Evolutionary conservation across 208 protist genomes (phyloP), one percentile per base, ranked within the genome.

Genomic region (Crithidia fasciculata): DNA sequence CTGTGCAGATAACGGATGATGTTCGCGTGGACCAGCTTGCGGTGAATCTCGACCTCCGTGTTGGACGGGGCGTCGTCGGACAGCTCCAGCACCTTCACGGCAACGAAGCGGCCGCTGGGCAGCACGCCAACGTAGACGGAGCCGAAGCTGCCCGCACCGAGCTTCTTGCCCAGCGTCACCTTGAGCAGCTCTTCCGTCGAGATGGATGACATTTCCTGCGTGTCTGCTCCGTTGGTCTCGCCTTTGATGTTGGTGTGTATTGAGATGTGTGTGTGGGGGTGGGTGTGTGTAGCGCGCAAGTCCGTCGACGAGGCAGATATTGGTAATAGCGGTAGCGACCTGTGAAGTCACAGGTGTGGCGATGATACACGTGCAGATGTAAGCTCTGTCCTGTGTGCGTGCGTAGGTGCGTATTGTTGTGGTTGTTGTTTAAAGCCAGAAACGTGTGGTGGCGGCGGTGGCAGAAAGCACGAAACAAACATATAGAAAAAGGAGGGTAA

Each of bases 1-100:
- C 90, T 96, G 80, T 95, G 89, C 68, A 97, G 62, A 68, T 97
- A 98, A 18, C 89, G 92, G 69, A 95, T 96, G 61, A 98, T 95
- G 80, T 98, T 97, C 19, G 93, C 88, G 74, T 98, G 95, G 15
- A 86, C 86, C 77, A 98, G 75, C 55, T 89, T 95, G 56, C 87
- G 85, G 75, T 97, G 90, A 67, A 98, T 94, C 72, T 94, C 89
- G 53, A 98, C 90, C 79, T 98, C 93, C 16, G 77, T 95, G 77
- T 93, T 95, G 16, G 81, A 83, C 41, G 89, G 88, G 4, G 90
- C 85, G 71, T 95, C 88, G 36, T 97, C 91, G 2, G 83, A 78
- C 15, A 97, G 80, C 78, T 96, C 90, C 12, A 97, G 63, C 53
- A 91, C 78, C 80, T 97, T 97, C 59, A 96, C 94, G 0, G 94